A percentile compares a stretch with the other conserved stretches of the same genome.
phyloP scores from a whole-genome alignment of 495 filamentous ascomycete species.

The Rhypophila decipiens region DNA sequence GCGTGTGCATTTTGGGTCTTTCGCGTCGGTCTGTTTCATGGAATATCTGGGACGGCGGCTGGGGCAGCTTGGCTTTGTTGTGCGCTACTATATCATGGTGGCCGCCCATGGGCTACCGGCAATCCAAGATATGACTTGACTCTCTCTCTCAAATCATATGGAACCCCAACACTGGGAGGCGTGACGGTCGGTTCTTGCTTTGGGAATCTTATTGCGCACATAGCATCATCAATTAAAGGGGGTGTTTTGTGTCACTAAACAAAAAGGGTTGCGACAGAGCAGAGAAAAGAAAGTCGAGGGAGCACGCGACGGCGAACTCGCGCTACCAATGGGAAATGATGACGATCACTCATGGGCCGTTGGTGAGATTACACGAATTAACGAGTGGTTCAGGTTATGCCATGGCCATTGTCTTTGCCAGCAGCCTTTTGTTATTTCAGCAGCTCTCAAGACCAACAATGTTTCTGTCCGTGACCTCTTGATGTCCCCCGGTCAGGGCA shows the following conservation, averaged over 20 bases:
- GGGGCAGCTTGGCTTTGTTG: conserved; percentile 19
- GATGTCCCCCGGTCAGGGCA: no score
- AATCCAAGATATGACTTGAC: conserved; percentile 13
- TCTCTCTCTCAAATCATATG: conserved; percentile 10
- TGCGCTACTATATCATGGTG: conserved; percentile 28
- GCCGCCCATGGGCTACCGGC: conserved; percentile 14
- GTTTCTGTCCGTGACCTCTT: no score
- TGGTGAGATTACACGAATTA: no score
- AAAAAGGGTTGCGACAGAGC: background rate
- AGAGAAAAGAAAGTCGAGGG: no score
- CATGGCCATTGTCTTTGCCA: no score
- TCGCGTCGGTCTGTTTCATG: conserved; percentile 22
- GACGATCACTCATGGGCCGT: no score
- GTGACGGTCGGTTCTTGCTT: conserved; percentile 28
- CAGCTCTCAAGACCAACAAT: no score
- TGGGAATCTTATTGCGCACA: conserved; percentile 22
- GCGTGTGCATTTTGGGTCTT: conserved; percentile 16
- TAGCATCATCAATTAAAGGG: conserved; percentile 33
- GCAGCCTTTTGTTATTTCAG: no score
- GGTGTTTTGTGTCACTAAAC: conserved; percentile 10
- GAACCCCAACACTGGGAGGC: conserved; percentile 21
- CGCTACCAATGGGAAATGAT: no score
- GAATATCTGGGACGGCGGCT: conserved; percentile 19
- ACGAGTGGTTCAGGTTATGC: no score
- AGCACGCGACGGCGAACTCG: no score